Evolutionary conservation across 2,329 filamentous ascomycete species (phyloP).

Genomic region (Neopestalotiopsis rosae): DNA sequence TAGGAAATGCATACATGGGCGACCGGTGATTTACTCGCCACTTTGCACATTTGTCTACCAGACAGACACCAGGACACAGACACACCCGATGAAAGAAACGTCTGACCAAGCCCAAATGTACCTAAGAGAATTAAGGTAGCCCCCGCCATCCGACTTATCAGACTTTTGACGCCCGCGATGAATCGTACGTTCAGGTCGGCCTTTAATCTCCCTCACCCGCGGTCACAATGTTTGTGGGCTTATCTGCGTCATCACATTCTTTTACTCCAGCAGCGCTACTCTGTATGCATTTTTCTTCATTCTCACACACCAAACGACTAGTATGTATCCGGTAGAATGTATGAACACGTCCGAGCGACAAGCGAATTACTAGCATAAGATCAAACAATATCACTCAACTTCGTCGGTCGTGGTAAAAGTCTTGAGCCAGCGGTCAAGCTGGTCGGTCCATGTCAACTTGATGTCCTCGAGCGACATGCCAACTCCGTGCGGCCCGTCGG

Average conservation of each 20-base stretch:
- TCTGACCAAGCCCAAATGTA: neutral
- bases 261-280: too few relatives aligned
- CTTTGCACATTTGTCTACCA: too few relatives aligned
- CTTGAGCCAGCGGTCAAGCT: slow-evolving; percentile 34
- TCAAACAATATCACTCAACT: neutral
- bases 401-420: slow-evolving; percentile 18
- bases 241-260: neutral
- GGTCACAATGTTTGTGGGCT: neutral
- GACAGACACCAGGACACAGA: too few relatives aligned
- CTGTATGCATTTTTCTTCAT: too few relatives aligned
- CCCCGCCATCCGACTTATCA: neutral
- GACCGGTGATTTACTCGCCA: too few relatives aligned
- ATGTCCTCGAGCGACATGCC: slow-evolving; percentile 31
- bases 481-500: slow-evolving; percentile 34
- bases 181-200: neutral
- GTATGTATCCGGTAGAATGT: too few relatives aligned
- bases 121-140: neutral
- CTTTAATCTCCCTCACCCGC: neutral
- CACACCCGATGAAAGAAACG: neutral
- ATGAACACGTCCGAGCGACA: too few relatives aligned
- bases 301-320: too few relatives aligned
- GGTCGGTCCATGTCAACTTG: slow-evolving; percentile 30
- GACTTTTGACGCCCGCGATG: neutral
- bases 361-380: neutral
- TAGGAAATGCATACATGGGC: too few relatives aligned